Conservation (phyloP, 78 protist genomes). For the Dictyostelium intermedium region DNA sequence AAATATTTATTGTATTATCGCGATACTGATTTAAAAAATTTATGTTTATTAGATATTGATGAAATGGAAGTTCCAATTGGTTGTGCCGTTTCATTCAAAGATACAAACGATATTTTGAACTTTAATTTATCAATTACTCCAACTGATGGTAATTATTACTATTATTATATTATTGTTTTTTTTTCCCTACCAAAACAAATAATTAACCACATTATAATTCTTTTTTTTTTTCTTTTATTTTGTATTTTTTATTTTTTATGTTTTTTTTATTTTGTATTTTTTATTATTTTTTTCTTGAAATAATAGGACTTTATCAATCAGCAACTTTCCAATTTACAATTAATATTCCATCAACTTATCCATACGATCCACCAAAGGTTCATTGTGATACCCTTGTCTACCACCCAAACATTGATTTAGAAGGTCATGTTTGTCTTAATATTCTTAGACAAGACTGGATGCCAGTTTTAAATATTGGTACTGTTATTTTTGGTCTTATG, state of each 20-base stretch:
- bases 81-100: slow-evolving; percentile 49
- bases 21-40: not conserved
- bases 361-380: slow-evolving; percentile 85
- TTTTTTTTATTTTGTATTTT: not conserved
- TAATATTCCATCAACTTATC: slow-evolving; percentile 84
- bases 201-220: not conserved
- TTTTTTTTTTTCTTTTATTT: not conserved
- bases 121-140: slow-evolving; percentile 78
- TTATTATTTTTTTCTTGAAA: not conserved
- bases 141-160: slow-evolving; percentile 59
- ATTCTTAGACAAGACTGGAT: slow-evolving; percentile 92
- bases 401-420: slow-evolving; percentile 93
- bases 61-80: slow-evolving; percentile 80
- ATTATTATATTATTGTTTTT: not conserved
- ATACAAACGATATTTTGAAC: slow-evolving; percentile 79
- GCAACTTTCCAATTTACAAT: slow-evolving; percentile 82
- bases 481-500: slow-evolving; percentile 85
- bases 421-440: slow-evolving; percentile 92
- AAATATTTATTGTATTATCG: too few relatives aligned
- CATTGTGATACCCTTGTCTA: slow-evolving; percentile 86
- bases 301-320: slow-evolving; percentile 54
- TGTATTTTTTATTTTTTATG: too few relatives aligned
- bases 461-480: slow-evolving; percentile 85
- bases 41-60: slow-evolving; percentile 34
- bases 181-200: not conserved